phyloP scores from a whole-genome alignment of 495 filamentous ascomycete genomes.

The Neurospora tetrasperma region DNA sequence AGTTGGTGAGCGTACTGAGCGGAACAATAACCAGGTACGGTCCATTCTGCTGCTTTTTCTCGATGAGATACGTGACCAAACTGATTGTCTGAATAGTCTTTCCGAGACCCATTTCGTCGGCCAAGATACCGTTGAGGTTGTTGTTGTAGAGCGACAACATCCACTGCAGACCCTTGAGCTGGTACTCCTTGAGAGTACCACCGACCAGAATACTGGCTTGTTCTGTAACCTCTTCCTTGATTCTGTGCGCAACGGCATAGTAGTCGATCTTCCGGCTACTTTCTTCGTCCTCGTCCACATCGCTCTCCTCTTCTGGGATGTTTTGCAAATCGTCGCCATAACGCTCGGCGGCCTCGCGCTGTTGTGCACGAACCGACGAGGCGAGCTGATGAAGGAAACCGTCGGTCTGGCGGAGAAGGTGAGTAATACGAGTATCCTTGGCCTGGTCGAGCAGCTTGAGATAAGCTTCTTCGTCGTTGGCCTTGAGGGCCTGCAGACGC shows the following conservation, averaged over 20 bases:
- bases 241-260: constrained; percentile 92
- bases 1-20: constrained; percentile 92
- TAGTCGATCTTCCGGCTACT: constrained; percentile 79
- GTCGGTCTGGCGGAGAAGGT: constrained; percentile 90
- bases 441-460: constrained; percentile 93
- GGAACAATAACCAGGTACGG: constrained; percentile 96
- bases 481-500: constrained; percentile 96
- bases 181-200: constrained; percentile 91
- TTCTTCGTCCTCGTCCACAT: constrained; percentile 61
- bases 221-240: constrained; percentile 76
- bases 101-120: constrained; percentile 98
- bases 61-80: constrained; percentile 92
- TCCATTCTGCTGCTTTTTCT: constrained; percentile 85
- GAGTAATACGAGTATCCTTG: constrained; percentile 97
- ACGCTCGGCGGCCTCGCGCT: constrained; percentile 66
- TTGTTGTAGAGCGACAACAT: constrained; percentile 99
- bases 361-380: constrained; percentile 81
- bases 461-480: constrained; percentile 98
- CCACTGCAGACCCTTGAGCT: constrained; percentile 96
- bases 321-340: constrained; percentile 58
- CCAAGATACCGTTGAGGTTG: constrained; percentile 96
- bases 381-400: constrained; percentile 94
- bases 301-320: constrained; percentile 47
- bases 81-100: constrained; percentile 99
- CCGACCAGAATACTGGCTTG: constrained; percentile 83